These are phyloP conservation scores for Phytophthora ramorum DNA, from an alignment of 352 stramenopile species.

Conservation along the genomic window DNA sequence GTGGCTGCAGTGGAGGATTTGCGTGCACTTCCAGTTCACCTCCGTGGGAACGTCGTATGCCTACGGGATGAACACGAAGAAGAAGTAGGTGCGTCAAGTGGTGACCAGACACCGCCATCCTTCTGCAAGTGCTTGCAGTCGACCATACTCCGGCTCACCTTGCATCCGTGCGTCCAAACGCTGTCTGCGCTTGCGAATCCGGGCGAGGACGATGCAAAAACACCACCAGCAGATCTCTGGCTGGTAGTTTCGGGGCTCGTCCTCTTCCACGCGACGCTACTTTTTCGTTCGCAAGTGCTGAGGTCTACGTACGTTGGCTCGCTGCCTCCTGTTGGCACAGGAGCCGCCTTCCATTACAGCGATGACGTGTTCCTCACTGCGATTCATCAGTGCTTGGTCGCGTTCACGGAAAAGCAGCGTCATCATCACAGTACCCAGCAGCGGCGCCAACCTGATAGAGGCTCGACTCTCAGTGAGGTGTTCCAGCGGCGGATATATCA, in stretches of 20 bases:
- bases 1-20: constrained; percentile 33
- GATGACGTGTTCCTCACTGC: constrained; percentile 36
- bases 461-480: not conserved
- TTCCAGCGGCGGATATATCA: constrained; percentile 24
- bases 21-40: constrained; percentile 28
- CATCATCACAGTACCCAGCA: constrained; percentile 5
- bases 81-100: not conserved
- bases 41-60: constrained; percentile 39
- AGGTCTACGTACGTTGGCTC: constrained; percentile 11
- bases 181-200: constrained; percentile 21
- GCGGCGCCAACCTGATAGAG: not conserved
- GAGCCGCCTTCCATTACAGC: constrained; percentile 16
- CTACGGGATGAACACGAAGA: constrained; percentile 33
- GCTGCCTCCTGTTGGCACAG: constrained; percentile 1
- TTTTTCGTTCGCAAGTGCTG: constrained; percentile 28
- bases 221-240: constrained; percentile 16
- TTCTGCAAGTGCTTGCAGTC: constrained; percentile 52
- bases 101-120: constrained; percentile 2
- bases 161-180: constrained; percentile 34
- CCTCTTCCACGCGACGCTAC: constrained; percentile 49
- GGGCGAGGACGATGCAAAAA: constrained; percentile 15
- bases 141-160: constrained; percentile 43
- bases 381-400: constrained; percentile 23
- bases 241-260: constrained; percentile 47
- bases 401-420: constrained; percentile 19